Conservation (phyloP, 2,329 filamentous ascomycete species). For the Sporothrix luriei region DNA sequence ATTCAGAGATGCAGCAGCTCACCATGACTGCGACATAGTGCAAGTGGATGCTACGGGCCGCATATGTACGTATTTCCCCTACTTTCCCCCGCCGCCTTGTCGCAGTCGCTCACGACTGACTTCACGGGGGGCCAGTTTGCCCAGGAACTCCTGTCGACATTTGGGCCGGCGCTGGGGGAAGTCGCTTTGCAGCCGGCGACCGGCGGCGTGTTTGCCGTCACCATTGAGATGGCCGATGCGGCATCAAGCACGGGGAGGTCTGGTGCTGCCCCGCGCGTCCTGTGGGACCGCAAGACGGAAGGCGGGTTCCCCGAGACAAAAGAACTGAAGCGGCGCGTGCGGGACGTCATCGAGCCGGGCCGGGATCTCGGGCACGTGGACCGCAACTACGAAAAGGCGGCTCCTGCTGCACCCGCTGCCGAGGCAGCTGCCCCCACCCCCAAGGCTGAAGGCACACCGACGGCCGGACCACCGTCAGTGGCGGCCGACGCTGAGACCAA, state of each 20-base stretch:
- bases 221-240: slow-evolving; percentile 32
- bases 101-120: too few species aligned
- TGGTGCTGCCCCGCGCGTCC: slow-evolving; percentile 49
- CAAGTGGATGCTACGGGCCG: slow-evolving; percentile 85
- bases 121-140: slow-evolving; percentile 65
- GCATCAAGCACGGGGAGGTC: slow-evolving; percentile 28
- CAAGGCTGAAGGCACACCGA: not conserved
- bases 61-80: slow-evolving; percentile 67
- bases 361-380: slow-evolving; percentile 83
- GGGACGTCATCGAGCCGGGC: slow-evolving; percentile 78
- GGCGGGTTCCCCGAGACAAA: slow-evolving; percentile 95
- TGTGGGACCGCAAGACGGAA: slow-evolving; percentile 88
- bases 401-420: slow-evolving; percentile 10
- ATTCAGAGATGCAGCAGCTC: not conserved
- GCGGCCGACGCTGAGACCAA: not conserved
- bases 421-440: not conserved
- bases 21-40: slow-evolving; percentile 55
- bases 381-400: slow-evolving; percentile 46
- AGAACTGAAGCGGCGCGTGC: slow-evolving; percentile 79
- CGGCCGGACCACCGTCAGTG: slow-evolving; percentile 9
- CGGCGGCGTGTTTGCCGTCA: slow-evolving; percentile 79
- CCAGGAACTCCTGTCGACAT: slow-evolving; percentile 94
- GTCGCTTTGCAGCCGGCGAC: slow-evolving; percentile 83
- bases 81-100: not conserved
- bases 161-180: slow-evolving; percentile 79